Base-by-base conservation (phyloP, 768 basidiomycete species). In the Tubosaeta brunneosetosa region DNA sequence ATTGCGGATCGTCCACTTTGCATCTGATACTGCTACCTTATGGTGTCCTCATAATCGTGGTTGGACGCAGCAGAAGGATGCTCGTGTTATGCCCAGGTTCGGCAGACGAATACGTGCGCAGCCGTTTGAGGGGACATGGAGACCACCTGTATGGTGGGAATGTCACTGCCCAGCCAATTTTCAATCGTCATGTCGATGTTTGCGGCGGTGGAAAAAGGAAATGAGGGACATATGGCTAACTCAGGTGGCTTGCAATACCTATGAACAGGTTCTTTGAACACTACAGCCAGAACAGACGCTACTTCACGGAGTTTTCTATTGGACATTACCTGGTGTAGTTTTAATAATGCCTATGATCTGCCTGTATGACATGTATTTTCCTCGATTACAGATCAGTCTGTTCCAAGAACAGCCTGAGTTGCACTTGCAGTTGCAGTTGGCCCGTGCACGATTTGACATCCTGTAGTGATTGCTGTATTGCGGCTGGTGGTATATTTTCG, bases 1-100 rank as follows among this genome's bases (percentile, higher is more conserved):
- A 19, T 70, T 77, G 56, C 77, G 76, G 8, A 74, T 87, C 31
- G 76, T 73, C 55, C 64, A 61, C 29, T 85, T 77, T 52, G 83
- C 83, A 8, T 72, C 78, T 1, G 71, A 73, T 29, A 47, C 64
- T 0, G 50, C 65, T 4, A 84, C 83, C 0, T 72, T 85, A 9
- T 79, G 77, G 13, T 64, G 58, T 6, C 56, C 64, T 6, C 58
- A 65, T 11, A 59, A 58, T n/a, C 62, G 34, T 45, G 29, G 51
- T 42, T 44, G 51, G 17, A 37, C 34, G 17, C 55, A 47, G 38
- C 53, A 41, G 31, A 42, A 25, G 5, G 47, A 55, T 13, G 27
- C 43, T 38, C 48, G 51, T 36, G 52, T 45, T 12, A 57, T 53
- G 36, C 14, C 49, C 2, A 22, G 53, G 27, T 42, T 55, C 27